Evolutionary conservation across 345 rosid species (phyloP), one percentile per base, ranked within the genome.

Genomic region (Noccaea bulbosa): DNA sequence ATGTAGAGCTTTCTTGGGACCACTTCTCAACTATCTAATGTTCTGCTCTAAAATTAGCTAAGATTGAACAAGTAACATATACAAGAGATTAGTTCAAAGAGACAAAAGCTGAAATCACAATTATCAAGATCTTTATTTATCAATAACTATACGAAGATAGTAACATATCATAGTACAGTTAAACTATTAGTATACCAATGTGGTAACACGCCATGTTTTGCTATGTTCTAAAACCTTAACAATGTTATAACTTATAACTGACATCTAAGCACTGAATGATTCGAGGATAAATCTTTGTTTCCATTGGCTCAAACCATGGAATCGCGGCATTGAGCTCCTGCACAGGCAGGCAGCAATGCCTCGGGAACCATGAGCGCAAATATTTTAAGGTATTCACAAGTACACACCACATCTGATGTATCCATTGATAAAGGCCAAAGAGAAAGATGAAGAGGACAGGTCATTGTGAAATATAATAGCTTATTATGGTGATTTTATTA

Each of bases 281-380:
- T 77, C 74, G 71, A 73, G 69, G 66, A 77, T 65, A 22, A 50
- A 65, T 74, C 79, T 72, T 62, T 78, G 87, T 77, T 79, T 62
- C 78, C 80, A 70, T 16, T 58, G 77, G 81, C 85, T 83, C 82
- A 70, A 75, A 81, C 87, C 91, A 81, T 57, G 78, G 80, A 81
- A 75, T 78, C 66, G 47, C 78, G 85, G 88, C 68, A 80, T 86
- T 72, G 89, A 77, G 75, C 83, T 81, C 77, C 77, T 65, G 66
- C 62, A 75, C 50, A 46, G 73, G 73, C 27, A 15, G 74, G 70
- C 64, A 70, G 62, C 62, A 47, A 34, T 45, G 71, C 80, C 70
- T 81, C 15, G 86, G 62, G 78, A 83, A 78, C 72, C 70, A 69
- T 48, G 71, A 74, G 48, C 22, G 62, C 4, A 39, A 52, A 73